Evolutionary conservation across 148 eudicot species (phyloP).

Genomic region (Fagopyrum tataricum): DNA sequence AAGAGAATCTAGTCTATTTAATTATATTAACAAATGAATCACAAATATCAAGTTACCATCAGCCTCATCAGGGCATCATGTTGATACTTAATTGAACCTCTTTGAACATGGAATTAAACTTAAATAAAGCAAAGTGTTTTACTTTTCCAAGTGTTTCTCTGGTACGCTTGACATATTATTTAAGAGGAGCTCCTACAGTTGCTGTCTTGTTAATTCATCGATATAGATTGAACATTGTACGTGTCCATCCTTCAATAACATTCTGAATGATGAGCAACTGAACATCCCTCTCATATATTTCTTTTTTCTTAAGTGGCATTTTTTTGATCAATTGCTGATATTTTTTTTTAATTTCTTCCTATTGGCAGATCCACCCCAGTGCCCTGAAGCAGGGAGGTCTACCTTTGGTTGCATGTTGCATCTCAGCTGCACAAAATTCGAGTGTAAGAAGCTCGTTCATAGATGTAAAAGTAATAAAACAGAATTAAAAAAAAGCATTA

Average conservation of each 20-base stretch:
- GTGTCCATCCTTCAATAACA: constrained; percentile 8
- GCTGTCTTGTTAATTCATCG: background rate
- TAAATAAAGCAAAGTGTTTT: no score
- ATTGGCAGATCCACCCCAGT: constrained; percentile 85
- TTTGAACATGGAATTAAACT: no score
- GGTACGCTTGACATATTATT: no score
- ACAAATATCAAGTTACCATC: no score
- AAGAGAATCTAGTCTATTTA: no score
- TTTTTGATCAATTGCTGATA: constrained; percentile 4
- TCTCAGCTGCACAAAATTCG: constrained; percentile 81
- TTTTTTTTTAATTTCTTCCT: background rate
- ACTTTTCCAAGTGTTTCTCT: no score
- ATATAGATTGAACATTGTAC: background rate
- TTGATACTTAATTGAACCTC: no score
- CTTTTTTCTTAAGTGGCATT: background rate
- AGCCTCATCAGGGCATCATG: no score
- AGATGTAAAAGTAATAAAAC: background rate
- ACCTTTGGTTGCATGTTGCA: constrained; percentile 82
- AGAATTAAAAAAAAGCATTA: background rate
- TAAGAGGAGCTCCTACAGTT: no score
- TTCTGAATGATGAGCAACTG: background rate
- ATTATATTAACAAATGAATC: no score
- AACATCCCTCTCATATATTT: background rate
- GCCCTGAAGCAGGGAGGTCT: constrained; percentile 79
- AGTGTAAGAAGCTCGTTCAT: constrained; percentile 44